Percentiles rank a stretch among this genome's conserved stretches.
Conservation (phyloP, 1,284 basidiomycete species). For the Trichosporon ovoides region DNA sequence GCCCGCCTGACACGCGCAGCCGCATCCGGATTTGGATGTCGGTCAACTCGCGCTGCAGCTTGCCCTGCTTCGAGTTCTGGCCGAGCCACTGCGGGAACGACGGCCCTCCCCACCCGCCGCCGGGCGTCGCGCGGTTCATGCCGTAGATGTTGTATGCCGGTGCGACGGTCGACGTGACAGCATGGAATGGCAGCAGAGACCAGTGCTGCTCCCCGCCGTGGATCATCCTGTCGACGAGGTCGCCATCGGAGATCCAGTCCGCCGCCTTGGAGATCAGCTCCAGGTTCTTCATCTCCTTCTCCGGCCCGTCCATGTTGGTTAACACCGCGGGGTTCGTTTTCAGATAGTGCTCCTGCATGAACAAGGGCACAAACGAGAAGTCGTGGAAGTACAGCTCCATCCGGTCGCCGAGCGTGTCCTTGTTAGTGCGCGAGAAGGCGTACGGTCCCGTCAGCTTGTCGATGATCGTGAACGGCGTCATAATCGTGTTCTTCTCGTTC, state of each 20-base stretch:
- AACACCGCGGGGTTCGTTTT: slow-evolving; percentile 68
- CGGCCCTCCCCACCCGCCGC: slow-evolving; percentile 60
- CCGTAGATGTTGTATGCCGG: slow-evolving; percentile 81
- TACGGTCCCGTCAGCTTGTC: slow-evolving; percentile 83
- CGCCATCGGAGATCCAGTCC: slow-evolving; percentile 87
- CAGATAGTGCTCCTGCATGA: slow-evolving; percentile 93
- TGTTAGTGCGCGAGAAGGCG: slow-evolving; percentile 73
- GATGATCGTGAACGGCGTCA: slow-evolving; percentile 85
- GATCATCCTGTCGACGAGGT: slow-evolving; percentile 89
- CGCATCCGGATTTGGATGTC: slow-evolving; percentile 96
- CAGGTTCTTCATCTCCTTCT: slow-evolving; percentile 65
- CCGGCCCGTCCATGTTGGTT: slow-evolving; percentile 58
- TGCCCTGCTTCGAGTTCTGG: slow-evolving; percentile 88
- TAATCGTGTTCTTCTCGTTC: slow-evolving; percentile 87
- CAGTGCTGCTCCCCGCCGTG: slow-evolving; percentile 97
- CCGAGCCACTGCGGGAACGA: slow-evolving; percentile 93
- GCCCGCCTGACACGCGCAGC: slow-evolving; percentile 81
- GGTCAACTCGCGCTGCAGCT: slow-evolving; percentile 71
- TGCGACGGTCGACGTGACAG: slow-evolving; percentile 78
- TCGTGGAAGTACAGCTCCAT: slow-evolving; percentile 97
- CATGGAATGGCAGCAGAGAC: slow-evolving; percentile 90
- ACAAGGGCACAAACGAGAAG: slow-evolving; percentile 84
- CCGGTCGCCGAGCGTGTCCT: slow-evolving; percentile 81
- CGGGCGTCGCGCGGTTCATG: slow-evolving; percentile 28
- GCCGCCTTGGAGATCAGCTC: slow-evolving; percentile 82